Evolutionary conservation across 331 rosid genomes (phyloP), one percentile per base, ranked within the genome.

Genomic region (Acacia concinna): DNA sequence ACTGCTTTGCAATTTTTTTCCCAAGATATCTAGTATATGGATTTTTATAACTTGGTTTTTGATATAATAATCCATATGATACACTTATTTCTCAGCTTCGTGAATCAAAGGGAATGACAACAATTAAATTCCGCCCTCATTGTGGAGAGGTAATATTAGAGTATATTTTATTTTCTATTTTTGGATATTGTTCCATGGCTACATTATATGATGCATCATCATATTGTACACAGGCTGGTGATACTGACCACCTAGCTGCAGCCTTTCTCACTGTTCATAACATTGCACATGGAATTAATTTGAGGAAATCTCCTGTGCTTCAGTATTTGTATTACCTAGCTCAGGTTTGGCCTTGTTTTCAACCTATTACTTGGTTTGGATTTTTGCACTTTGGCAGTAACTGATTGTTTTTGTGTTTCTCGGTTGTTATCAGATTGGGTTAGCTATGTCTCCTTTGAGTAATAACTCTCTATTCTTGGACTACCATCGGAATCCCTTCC

Each of bases 371-470:
- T 35, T 43, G 65, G 78, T 67, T 78, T 30, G 81, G 81, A 56
- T 75, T 14, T 51, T 62, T 81, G 63, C 63, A 18, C 12, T 40
- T 14, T 40, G 11, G 73, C 52, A 1, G 31, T 79, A 56, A 44
- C 68, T 79, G 49, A 80, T 70, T 79, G 82, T 30, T 72, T 76
- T 5, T 76, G 44, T 71, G 46, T 47, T 23, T 27, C 75, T 76
- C n/a, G n/a, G n/a, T 79, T 49, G 40, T 64, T 60, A 65, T 79
- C 87, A 96, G 99, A 86, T 96, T 87, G 99, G 99, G 71, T 89
- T 96, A 80, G 98, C 98, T 23, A 93, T 96, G 99, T 96, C 99
- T 74, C 99, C 99, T 28, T 83, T 96, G 85, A 96, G 99, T 89
- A 96, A 96, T 76, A 96, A 96, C 88, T 96, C 99, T 27, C 79